Base-by-base conservation (phyloP, 2,329 filamentous ascomycete genomes). In the Talaromyces verruculosus region DNA sequence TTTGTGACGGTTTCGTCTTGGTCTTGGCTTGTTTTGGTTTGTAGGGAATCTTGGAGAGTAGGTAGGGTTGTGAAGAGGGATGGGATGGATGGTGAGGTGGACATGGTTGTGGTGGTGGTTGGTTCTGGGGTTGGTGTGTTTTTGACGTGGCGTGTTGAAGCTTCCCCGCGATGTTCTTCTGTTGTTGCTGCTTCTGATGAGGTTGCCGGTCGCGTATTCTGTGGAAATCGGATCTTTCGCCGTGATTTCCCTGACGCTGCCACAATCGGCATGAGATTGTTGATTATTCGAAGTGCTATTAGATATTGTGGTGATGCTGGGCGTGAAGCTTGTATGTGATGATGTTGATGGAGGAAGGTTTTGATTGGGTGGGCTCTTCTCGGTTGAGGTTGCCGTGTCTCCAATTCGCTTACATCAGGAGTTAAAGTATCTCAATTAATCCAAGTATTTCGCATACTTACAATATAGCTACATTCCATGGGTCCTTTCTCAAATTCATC, bases 1-100 rank as follows among this genome's bases (percentile, higher is more conserved):
- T 86, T 84, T 43, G 87, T 78, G 64, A 92, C 81, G 0, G 91
- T 94, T 65, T 87, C 81, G 66, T 89, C 84, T 77, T 96, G 92
- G 33, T 86, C 75, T 60, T 78, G 75, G 0, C 90, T 92, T 28
- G 91, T 91, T 67, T 86, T 81, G 4, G 93, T 95, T 59, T 80
- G 75, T 61, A 93, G 82, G 17, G 73, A 69, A 73, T 96, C 93
- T 64, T 81, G 82, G 70, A 96, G 86, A 19, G 83, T 82, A 13
- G 91, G 89, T 47, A 79, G 78, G 64, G 78, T 71, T 60, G 74
- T 76, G 69, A 81, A 81, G 58, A 81, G 71, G 61, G 72, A 68
- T 60, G 80, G 78, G 65, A 62, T 66, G 1, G 15, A 45, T n/a
- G 25, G 13, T 28, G 43, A 39, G 22, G 2, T 60, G 37, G 57